Conservation (phyloP, 1,284 basidiomycete species). For the Irpex rosettiformis region DNA sequence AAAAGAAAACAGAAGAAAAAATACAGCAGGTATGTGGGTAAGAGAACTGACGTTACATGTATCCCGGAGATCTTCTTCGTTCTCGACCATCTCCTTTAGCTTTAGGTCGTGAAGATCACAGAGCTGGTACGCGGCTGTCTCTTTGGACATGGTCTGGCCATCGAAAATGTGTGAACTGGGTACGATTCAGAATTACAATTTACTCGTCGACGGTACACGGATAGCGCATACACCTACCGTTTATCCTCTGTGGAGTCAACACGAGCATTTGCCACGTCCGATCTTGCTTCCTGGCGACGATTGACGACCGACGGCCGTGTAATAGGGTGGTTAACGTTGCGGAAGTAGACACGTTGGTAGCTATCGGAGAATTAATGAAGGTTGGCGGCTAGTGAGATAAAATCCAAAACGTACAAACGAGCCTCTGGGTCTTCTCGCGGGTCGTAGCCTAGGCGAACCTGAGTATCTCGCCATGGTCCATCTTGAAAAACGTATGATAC, state of each 20-base stretch:
- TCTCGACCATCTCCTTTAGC: slow-evolving; percentile 76
- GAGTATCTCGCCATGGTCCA: slow-evolving; percentile 90
- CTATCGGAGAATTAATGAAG: slow-evolving; percentile 32
- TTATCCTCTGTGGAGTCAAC: slow-evolving; percentile 23
- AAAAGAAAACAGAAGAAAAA: not conserved
- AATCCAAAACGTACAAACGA: slow-evolving; percentile 55
- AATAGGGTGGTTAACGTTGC: slow-evolving; percentile 78
- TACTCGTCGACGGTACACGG: not conserved
- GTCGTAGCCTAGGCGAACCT: slow-evolving; percentile 88
- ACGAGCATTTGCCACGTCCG: slow-evolving; percentile 23
- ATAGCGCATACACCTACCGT: slow-evolving; percentile 16
- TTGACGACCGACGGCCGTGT: slow-evolving; percentile 66
- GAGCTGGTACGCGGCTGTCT: slow-evolving; percentile 89
- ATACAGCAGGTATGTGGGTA: not conserved
- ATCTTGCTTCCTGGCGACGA: slow-evolving; percentile 54
- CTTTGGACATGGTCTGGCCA: slow-evolving; percentile 72
- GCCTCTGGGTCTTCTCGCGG: slow-evolving; percentile 71
- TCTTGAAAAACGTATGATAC: slow-evolving; percentile 89
- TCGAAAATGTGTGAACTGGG: slow-evolving; percentile 83
- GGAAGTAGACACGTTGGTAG: slow-evolving; percentile 82
- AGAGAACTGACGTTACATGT: slow-evolving; percentile 61
- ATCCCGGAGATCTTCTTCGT: slow-evolving; percentile 62
- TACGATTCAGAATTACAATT: slow-evolving; percentile 18
- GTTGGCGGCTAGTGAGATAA: slow-evolving; percentile 11
- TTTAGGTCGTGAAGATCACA: slow-evolving; percentile 88